Evolutionary conservation across 1,284 basidiomycete genomes (phyloP).

Genomic region (Exobasidium rhododendri): DNA sequence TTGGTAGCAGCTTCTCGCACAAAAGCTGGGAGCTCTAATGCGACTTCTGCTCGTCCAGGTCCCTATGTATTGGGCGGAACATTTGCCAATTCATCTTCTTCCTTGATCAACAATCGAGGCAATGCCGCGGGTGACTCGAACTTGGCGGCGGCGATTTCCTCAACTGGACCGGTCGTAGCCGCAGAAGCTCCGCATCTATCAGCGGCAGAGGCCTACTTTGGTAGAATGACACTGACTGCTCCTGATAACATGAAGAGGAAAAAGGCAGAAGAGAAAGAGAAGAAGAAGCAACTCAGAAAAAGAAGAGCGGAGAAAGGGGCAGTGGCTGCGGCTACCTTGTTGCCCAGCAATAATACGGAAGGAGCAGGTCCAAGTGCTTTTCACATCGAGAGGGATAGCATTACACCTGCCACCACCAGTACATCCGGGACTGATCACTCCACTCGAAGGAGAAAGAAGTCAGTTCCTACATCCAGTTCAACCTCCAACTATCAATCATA

Average conservation of each 20-base stretch:
- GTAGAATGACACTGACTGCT: constrained; percentile 46
- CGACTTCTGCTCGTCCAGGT: background rate
- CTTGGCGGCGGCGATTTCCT: background rate
- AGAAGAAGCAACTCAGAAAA: constrained; percentile 31
- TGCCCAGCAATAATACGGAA: constrained; percentile 3
- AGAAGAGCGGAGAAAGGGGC: constrained; percentile 31
- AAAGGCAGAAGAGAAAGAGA: constrained; percentile 39
- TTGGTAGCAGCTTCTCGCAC: background rate
- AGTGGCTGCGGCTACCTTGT: constrained; percentile 25
- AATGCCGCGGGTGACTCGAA: background rate
- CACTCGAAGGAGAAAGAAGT: background rate
- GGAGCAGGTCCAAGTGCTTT: background rate
- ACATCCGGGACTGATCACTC: background rate
- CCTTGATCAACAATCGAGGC: background rate
- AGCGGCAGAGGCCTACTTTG: constrained; percentile 40
- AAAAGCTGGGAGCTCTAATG: background rate
- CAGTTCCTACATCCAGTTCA: background rate
- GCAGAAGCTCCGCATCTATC: constrained; percentile 42
- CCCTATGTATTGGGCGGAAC: constrained; percentile 1
- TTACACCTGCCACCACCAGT: background rate
- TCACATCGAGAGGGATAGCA: background rate
- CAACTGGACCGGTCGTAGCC: background rate
- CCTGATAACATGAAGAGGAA: constrained; percentile 47
- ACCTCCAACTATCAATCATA: background rate
- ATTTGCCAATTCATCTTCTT: constrained; percentile 12